These are phyloP conservation scores for Lojkania enalia DNA, from an alignment of 2,329 filamentous ascomycete genomes.

Conservation along the genomic window DNA sequence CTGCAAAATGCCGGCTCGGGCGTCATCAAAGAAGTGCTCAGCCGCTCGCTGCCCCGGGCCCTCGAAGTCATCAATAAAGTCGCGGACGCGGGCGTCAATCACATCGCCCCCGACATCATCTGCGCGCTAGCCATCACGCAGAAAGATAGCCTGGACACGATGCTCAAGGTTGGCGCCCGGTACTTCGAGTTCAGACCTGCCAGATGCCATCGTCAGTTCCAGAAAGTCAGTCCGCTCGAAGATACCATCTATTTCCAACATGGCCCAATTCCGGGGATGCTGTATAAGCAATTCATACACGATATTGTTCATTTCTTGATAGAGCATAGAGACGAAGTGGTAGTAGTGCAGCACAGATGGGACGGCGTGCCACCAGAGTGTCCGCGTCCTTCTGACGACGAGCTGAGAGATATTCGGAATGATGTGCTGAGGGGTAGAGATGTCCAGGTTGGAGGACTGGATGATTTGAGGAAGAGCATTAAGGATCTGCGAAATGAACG, in stretches of 20 bases:
- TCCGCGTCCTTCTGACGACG: conserved; percentile 46
- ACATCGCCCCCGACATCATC: conserved; percentile 49
- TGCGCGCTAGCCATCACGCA: conserved; percentile 56
- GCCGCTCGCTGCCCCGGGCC: conserved; percentile 26
- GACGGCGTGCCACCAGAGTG: conserved; percentile 56
- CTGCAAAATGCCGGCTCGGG: conserved; percentile 43
- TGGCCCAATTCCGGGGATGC: conserved; percentile 56
- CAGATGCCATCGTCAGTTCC: conserved; percentile 50
- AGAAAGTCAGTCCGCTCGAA: conserved; percentile 42
- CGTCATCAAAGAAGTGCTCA: conserved; percentile 37
- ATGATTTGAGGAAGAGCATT: conserved; percentile 36
- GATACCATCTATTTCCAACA: conserved; percentile 57
- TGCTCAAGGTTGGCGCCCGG: conserved; percentile 53
- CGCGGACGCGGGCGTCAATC: conserved; percentile 30
- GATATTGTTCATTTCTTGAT: conserved; percentile 49
- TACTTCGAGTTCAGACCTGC: conserved; percentile 60
- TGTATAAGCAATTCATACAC: conserved; percentile 49
- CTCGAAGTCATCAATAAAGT: conserved; percentile 34
- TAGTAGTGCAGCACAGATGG: conserved; percentile 56
- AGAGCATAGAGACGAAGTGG: conserved; percentile 50
- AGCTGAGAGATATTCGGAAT: conserved; percentile 46
- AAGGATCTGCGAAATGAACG: conserved; percentile 27
- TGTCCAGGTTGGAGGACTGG: conserved; percentile 23
- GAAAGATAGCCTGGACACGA: conserved; percentile 51
- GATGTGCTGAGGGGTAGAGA: conserved; percentile 31